Conservation (phyloP, 257 asterid genomes). For the Salvia rosmarinus region DNA sequence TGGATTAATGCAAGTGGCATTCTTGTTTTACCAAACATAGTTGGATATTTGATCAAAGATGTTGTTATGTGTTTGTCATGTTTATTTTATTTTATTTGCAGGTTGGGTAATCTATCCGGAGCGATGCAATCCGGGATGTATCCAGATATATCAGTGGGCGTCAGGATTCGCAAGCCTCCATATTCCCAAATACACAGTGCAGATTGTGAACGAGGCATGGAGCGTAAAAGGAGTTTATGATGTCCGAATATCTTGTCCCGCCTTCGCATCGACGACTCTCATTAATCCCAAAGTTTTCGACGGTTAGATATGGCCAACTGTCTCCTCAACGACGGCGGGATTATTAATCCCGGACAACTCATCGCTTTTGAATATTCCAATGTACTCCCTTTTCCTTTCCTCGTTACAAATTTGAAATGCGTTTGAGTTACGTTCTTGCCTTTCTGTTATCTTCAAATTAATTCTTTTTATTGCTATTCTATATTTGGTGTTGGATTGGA, state of each 20-base stretch:
- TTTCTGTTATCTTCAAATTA: background rate
- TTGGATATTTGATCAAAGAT: no score
- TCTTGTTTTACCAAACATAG: no score
- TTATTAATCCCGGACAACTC: slow-evolving; percentile 55
- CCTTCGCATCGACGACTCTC: slow-evolving; percentile 58
- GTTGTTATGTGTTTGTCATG: no score
- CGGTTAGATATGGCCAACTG: slow-evolving; percentile 43
- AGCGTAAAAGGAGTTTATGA: slow-evolving; percentile 46
- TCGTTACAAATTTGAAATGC: slow-evolving; percentile 47
- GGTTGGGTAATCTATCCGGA: slow-evolving; percentile 40
- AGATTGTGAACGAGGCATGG: slow-evolving; percentile 58
- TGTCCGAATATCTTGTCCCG: slow-evolving; percentile 53
- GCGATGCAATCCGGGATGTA: slow-evolving; percentile 34
- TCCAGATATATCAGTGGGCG: slow-evolving; percentile 59
- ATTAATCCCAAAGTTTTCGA: slow-evolving; percentile 54
- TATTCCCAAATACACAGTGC: slow-evolving; percentile 62
- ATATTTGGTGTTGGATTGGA: no score
- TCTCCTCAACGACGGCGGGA: slow-evolving; percentile 50
- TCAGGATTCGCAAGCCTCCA: slow-evolving; percentile 60
- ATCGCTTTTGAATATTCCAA: slow-evolving; percentile 69
- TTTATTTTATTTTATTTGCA: no score
- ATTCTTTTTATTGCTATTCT: background rate
- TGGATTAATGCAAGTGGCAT: no score
- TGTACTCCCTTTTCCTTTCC: slow-evolving; percentile 51
- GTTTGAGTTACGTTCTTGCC: background rate